Conservation (phyloP, 2,329 filamentous ascomycete genomes). For the Macrophomina pseudophaseolina region DNA sequence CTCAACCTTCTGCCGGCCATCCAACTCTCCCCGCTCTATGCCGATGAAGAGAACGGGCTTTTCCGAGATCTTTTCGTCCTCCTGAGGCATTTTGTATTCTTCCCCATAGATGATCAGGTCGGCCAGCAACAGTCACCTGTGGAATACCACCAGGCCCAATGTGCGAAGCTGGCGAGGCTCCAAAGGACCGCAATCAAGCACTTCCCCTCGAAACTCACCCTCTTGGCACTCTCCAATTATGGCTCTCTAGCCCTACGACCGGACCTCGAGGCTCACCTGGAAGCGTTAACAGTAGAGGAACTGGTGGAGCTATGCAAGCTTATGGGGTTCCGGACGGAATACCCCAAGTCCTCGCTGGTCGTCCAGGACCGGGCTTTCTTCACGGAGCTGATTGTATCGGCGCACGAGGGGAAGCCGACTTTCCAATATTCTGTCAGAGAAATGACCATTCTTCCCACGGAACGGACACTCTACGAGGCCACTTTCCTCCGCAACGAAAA, state of each 20-base stretch:
- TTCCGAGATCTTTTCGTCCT: constrained; percentile 80
- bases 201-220: constrained; percentile 89
- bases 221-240: constrained; percentile 90
- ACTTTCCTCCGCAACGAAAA: constrained; percentile 79
- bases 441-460: constrained; percentile 81
- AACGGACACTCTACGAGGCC: constrained; percentile 78
- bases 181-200: constrained; percentile 79
- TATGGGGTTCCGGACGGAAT: constrained; percentile 80
- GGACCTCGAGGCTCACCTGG: constrained; percentile 78
- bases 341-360: constrained; percentile 73
- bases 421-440: constrained; percentile 80
- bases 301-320: constrained; percentile 69
- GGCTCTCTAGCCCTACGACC: constrained; percentile 80
- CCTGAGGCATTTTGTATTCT: constrained; percentile 85
- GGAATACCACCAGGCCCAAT: constrained; percentile 81
- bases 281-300: constrained; percentile 75
- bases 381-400: constrained; percentile 73
- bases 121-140: constrained; percentile 74
- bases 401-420: constrained; percentile 76
- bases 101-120: constrained; percentile 89
- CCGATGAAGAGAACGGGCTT: constrained; percentile 73
- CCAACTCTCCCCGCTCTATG: constrained; percentile 77
- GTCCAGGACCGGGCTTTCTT: constrained; percentile 67
- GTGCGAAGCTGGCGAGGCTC: constrained; percentile 74
- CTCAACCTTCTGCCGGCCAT: constrained; percentile 81